Evolutionary conservation across 2,329 filamentous ascomycete species (phyloP), one percentile per base, ranked within the genome.

Genomic region (Apiospora arundinis): DNA sequence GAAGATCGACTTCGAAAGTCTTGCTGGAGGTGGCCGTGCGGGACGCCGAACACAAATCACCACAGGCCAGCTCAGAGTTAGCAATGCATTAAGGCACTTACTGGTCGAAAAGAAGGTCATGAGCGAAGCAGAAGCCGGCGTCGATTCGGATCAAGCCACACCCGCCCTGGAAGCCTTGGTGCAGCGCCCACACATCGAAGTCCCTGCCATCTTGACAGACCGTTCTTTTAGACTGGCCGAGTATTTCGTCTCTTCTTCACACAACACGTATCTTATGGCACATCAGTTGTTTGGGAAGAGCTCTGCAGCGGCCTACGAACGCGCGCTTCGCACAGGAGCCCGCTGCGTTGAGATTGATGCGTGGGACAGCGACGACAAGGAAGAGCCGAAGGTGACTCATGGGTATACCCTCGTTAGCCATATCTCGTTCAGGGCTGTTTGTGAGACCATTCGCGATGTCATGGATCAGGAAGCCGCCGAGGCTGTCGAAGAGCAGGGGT

Each of bases 301-400:
- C 1, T 89, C 87, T 2, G 89, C 90, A 9, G 82, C 85, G 4
- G 91, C 90, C 0, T 93, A 93, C 77, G 86, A 90, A 75, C 89
- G 85, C 7, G 89, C 90, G 0, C 82, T 93, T 21, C 83, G 81
- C 42, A 88, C 90, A 0, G 92, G 91, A 1, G 90, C 90, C 1
- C 85, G 92, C 8, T 93, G 92, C 75, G 91, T 93, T 48, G 92
- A 93, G 80, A 93, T 93, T 70, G 91, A 93, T 76, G 92, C 90
- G 1, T 93, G 91, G 92, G 85, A 91, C 67, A 83, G 87, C 48
- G 87, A 90, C 11, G 79, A 92, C 75, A 81, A 81, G 49, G 85
- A 89, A 12, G 91, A 92, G 78, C 91, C 91, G 4, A 92, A 92
- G 77, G 91, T 92, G 69, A 93, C 91, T 0, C 91, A 93, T 76